These are phyloP conservation scores for Citrullus colocynthis DNA, from an alignment of 306 rosid species.

Conservation along the genomic window DNA sequence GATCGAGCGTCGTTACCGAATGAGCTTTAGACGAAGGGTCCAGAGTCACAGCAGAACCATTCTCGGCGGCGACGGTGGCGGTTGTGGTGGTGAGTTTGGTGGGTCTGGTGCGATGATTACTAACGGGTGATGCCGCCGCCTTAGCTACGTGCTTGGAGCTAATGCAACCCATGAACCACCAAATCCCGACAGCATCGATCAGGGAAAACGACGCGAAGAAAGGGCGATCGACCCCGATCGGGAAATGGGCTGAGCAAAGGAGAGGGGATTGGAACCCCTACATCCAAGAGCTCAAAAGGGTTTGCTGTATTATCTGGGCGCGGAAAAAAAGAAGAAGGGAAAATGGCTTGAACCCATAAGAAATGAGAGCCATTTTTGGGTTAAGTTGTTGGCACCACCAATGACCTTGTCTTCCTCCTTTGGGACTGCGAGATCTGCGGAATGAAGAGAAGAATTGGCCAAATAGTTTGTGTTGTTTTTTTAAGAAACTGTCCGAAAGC, in stretches of 20 bases:
- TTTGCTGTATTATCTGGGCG: constrained; percentile 7
- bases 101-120: not conserved
- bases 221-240: constrained; percentile 17
- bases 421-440: constrained; percentile 35
- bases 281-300: constrained; percentile 26
- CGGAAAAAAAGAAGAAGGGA: not conserved
- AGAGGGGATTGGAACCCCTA: constrained; percentile 15
- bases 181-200: constrained; percentile 29
- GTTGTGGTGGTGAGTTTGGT: not conserved
- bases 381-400: not conserved
- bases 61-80: not conserved
- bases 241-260: constrained; percentile 20
- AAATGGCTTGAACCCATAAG: not conserved
- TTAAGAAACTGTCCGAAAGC: constrained; percentile 34
- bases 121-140: constrained; percentile 12
- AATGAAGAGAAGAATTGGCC: constrained; percentile 4
- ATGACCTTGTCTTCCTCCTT: constrained; percentile 1
- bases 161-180: constrained; percentile 78
- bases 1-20: not conserved
- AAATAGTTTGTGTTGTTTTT: not conserved
- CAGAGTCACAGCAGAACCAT: constrained; percentile 15
- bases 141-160: constrained; percentile 41
- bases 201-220: not conserved
- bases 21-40: constrained; percentile 12
- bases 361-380: constrained; percentile 4